Conservation (phyloP, 192 early-diverging fungal species). For the Pilaira anomala region DNA sequence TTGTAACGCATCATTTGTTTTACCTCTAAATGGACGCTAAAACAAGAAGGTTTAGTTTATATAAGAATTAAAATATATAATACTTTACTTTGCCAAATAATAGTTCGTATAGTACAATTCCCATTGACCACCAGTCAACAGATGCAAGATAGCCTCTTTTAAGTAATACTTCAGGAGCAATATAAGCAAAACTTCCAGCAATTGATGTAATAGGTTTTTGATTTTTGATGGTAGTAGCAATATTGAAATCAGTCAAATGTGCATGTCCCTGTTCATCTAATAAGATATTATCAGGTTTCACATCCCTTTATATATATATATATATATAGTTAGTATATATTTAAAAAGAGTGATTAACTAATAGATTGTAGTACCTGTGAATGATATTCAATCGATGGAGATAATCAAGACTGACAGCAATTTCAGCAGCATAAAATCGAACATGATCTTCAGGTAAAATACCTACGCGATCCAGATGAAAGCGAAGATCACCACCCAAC, state of each 20-base stretch:
- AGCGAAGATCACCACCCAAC: slow-evolving; percentile 92
- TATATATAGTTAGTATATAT: too few species aligned
- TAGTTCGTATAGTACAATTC: slow-evolving; percentile 75
- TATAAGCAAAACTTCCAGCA: slow-evolving; percentile 85
- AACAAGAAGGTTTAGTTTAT: neutral
- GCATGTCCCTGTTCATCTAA: slow-evolving; percentile 77
- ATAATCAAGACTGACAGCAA: slow-evolving; percentile 61
- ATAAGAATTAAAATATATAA: neutral
- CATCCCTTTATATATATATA: slow-evolving; percentile 47
- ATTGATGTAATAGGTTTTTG: slow-evolving; percentile 67
- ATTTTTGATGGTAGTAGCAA: slow-evolving; percentile 67
- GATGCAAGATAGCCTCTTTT: slow-evolving; percentile 52
- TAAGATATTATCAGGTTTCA: slow-evolving; percentile 86
- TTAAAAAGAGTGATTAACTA: neutral
- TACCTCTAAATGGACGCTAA: slow-evolving; percentile 83
- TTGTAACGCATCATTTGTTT: slow-evolving; percentile 77
- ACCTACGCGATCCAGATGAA: slow-evolving; percentile 76
- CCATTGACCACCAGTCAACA: slow-evolving; percentile 78
- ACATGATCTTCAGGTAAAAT: slow-evolving; percentile 65
- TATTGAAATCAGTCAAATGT: slow-evolving; percentile 85
- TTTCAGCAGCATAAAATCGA: slow-evolving; percentile 67
- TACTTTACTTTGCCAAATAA: slow-evolving; percentile 69
- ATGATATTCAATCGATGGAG: slow-evolving; percentile 68
- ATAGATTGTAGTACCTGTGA: slow-evolving; percentile 45
- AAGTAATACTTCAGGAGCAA: slow-evolving; percentile 78